Percentiles rank a stretch among this genome's conserved stretches.
These are phyloP conservation scores for Cyberlindnera maritima DNA, from an alignment of 805 yeast genomes.

Conservation along the genomic window DNA sequence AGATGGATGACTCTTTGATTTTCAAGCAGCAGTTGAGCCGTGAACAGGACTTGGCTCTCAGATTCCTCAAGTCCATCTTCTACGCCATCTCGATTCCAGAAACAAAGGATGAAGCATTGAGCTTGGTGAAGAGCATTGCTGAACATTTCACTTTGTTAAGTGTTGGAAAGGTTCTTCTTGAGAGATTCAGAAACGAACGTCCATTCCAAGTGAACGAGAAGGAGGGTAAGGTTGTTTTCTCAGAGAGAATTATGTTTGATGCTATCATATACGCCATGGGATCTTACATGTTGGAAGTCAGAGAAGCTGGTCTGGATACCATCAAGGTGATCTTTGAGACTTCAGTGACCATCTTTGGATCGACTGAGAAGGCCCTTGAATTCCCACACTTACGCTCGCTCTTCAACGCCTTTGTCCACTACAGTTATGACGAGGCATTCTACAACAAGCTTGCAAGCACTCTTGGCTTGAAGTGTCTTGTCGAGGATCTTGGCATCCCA, in stretches of 20 bases:
- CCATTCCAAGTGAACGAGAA: conserved; percentile 73
- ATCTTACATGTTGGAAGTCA: conserved; percentile 66
- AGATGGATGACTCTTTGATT: conserved; percentile 40
- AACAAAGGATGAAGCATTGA: conserved; percentile 62
- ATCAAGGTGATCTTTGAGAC: conserved; percentile 60
- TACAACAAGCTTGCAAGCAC: conserved; percentile 88
- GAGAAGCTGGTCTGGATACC: conserved; percentile 67
- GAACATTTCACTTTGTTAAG: conserved; percentile 79
- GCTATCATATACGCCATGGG: conserved; percentile 81
- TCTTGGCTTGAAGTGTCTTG: conserved; percentile 71
- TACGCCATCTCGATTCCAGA: conserved; percentile 75
- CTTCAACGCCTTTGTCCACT: conserved; percentile 81
- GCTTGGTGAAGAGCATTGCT: conserved; percentile 61
- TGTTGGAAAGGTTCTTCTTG: conserved; percentile 68
- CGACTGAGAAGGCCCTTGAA: conserved; percentile 58
- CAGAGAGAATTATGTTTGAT: conserved; percentile 66
- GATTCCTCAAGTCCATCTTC: conserved; percentile 68
- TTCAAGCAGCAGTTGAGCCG: conserved; percentile 50
- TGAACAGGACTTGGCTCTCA: conserved; percentile 64
- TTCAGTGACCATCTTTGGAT: conserved; percentile 66
- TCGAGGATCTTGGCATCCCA: conserved; percentile 66
- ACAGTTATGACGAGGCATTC: conserved; percentile 87
- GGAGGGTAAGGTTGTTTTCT: conserved; percentile 71
- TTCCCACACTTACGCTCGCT: conserved; percentile 75
- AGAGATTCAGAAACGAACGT: conserved; percentile 63